Percentiles rank a stretch among this genome's conserved stretches.
Evolutionary conservation across 2,329 filamentous ascomycete genomes (phyloP).

Genomic region (Trichophyton verrucosum): DNA sequence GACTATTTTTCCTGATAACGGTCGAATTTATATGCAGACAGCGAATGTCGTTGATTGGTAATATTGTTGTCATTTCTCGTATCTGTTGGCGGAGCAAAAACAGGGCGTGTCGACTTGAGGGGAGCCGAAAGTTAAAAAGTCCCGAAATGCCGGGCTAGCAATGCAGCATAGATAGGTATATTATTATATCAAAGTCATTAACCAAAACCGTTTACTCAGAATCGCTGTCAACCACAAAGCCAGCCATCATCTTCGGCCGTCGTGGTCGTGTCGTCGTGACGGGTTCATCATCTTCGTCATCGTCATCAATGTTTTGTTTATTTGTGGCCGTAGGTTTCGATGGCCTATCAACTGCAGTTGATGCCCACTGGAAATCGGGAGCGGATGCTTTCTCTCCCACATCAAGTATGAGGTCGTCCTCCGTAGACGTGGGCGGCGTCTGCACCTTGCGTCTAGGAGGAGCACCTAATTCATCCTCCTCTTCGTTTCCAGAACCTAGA

Average conservation of each 20-base stretch:
- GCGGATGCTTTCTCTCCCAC: slow-evolving; percentile 19
- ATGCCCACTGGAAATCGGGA: slow-evolving; percentile 1
- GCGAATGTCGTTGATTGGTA: background rate
- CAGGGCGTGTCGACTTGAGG: background rate
- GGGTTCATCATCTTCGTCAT: slow-evolving; percentile 22
- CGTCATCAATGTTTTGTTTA: background rate
- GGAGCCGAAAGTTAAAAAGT: background rate
- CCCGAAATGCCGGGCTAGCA: background rate
- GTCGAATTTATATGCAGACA: background rate
- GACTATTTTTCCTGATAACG: too few species aligned
- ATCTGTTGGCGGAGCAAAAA: background rate
- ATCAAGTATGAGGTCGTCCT: slow-evolving; percentile 19
- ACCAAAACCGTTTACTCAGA: slow-evolving; percentile 23
- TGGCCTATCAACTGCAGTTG: background rate
- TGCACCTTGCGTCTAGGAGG: slow-evolving; percentile 4
- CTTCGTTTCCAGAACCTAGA: background rate
- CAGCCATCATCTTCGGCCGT: slow-evolving; percentile 25
- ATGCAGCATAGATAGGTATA: background rate
- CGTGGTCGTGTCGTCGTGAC: slow-evolving; percentile 21
- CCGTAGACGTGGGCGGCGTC: slow-evolving; percentile 19
- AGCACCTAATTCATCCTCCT: slow-evolving; percentile 9
- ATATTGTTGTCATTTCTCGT: background rate
- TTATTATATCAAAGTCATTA: background rate
- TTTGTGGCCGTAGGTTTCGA: background rate
- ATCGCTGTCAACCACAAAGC: slow-evolving; percentile 34